Evolutionary conservation across 495 filamentous ascomycete genomes (phyloP).

Genomic region (Podospora anserina): DNA sequence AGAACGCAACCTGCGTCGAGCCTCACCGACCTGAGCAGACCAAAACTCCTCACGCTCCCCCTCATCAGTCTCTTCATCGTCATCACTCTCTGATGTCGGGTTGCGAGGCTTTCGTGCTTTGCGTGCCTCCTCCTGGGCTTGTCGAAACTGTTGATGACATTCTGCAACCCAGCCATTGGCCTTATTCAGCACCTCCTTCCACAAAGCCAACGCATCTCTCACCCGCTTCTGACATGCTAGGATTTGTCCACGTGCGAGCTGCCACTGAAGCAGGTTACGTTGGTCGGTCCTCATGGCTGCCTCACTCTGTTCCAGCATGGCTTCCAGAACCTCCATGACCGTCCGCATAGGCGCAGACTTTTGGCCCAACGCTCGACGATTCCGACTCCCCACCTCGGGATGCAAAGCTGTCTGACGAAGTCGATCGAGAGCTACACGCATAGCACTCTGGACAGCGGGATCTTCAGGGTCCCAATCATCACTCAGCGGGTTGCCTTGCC

Average conservation of each 20-base stretch:
- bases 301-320: slow-evolving; percentile 84
- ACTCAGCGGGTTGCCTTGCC: slow-evolving; percentile 56
- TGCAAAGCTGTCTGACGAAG: slow-evolving; percentile 87
- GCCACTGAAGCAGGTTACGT: slow-evolving; percentile 57
- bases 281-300: slow-evolving; percentile 61
- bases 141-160: slow-evolving; percentile 57
- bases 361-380: slow-evolving; percentile 63
- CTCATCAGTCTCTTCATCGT: slow-evolving; percentile 30
- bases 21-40: slow-evolving; percentile 48
- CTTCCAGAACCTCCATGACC: slow-evolving; percentile 75
- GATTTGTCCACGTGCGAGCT: slow-evolving; percentile 68
- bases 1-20: slow-evolving; percentile 61
- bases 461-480: slow-evolving; percentile 64
- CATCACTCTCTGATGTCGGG: slow-evolving; percentile 36
- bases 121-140: slow-evolving; percentile 48
- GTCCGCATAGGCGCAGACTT: slow-evolving; percentile 67
- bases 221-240: slow-evolving; percentile 58
- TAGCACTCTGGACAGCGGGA: slow-evolving; percentile 54
- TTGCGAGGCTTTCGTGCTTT: slow-evolving; percentile 45
- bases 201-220: slow-evolving; percentile 61
- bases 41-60: slow-evolving; percentile 26
- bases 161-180: slow-evolving; percentile 58
- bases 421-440: slow-evolving; percentile 51
- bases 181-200: slow-evolving; percentile 58
- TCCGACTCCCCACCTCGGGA: slow-evolving; percentile 67